phyloP scores from a whole-genome alignment of 306 rosid species.

The Trifolium repens region DNA sequence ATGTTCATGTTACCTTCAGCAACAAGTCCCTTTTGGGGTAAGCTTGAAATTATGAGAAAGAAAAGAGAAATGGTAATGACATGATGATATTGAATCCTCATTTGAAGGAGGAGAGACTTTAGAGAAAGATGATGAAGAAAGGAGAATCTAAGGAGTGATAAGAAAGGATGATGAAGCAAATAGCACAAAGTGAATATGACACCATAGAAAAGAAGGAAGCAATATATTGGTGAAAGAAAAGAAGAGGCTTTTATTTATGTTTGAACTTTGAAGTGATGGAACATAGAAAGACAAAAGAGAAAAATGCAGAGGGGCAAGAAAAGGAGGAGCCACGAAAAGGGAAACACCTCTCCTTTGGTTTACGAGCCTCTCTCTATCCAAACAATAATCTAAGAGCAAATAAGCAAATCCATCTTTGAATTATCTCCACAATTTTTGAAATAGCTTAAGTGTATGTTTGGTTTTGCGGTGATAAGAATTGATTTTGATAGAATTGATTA shows the following conservation, averaged over 20 bases:
- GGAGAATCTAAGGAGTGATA: constrained; percentile 14
- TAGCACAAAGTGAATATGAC: constrained; percentile 42
- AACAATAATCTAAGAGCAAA: constrained; percentile 1
- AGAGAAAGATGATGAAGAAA: constrained; percentile 36
- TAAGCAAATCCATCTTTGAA: too few relatives aligned
- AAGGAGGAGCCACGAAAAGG: constrained; percentile 54
- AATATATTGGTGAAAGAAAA: constrained; percentile 23
- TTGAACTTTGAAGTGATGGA: constrained; percentile 67
- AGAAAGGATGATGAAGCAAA: constrained; percentile 29
- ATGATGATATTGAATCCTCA: constrained; percentile 48
- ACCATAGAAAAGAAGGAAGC: constrained; percentile 24
- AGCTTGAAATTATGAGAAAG: constrained; percentile 63
- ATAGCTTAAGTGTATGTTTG: too few relatives aligned
- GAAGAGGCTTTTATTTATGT: constrained; percentile 9
- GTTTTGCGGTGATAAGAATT: too few relatives aligned
- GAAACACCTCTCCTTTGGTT: constrained; percentile 56
- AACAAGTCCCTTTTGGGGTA: constrained; percentile 58
- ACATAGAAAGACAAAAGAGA: constrained; percentile 77
- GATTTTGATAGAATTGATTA: too few relatives aligned
- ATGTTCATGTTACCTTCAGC: constrained; percentile 62
- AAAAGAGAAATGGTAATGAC: constrained; percentile 47
- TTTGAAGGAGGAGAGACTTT: constrained; percentile 34
- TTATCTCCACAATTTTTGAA: too few relatives aligned
- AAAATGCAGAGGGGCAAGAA: constrained; percentile 55
- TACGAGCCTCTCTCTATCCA: constrained; percentile 51